These are phyloP conservation scores for Nicotiana rustica DNA, from an alignment of 305 asterid genomes.

Conservation along the genomic window DNA sequence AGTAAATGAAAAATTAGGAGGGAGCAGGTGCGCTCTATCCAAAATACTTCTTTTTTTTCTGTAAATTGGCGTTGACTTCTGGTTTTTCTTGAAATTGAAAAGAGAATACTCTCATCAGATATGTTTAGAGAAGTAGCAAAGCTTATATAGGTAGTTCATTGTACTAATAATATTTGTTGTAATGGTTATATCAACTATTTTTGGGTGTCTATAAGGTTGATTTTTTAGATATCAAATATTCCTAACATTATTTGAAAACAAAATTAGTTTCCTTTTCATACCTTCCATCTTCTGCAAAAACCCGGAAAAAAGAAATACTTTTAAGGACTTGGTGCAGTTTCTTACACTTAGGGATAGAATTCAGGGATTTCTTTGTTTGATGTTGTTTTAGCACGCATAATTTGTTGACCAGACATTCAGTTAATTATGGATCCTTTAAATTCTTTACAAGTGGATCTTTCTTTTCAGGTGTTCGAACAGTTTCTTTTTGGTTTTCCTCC, in stretches of 20 bases:
- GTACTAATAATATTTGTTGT: background rate
- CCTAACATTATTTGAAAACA: background rate
- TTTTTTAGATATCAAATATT: conserved; percentile 1
- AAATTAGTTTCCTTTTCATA: background rate
- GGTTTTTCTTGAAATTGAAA: background rate
- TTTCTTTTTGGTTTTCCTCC: conserved; percentile 75
- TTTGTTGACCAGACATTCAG: background rate
- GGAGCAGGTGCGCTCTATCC: background rate
- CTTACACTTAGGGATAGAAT: background rate
- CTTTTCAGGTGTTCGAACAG: conserved; percentile 56
- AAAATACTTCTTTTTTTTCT: background rate
- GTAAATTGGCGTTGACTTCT: background rate
- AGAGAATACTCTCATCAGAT: background rate
- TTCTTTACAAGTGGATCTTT: conserved; percentile 16
- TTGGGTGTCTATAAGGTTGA: background rate
- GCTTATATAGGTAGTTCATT: background rate
- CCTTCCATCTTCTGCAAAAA: background rate
- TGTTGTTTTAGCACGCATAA: background rate
- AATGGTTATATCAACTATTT: conserved; percentile 4
- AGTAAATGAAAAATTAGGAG: background rate
- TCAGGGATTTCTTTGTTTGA: conserved; percentile 15
- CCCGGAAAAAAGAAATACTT: background rate
- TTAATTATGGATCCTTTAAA: background rate
- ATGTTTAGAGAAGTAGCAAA: conserved; percentile 9
- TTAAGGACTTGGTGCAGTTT: conserved; percentile 11